Evolutionary conservation across 2,329 filamentous ascomycete species (phyloP), one percentile per base, ranked within the genome.

Genomic region (Cercospora sojina): DNA sequence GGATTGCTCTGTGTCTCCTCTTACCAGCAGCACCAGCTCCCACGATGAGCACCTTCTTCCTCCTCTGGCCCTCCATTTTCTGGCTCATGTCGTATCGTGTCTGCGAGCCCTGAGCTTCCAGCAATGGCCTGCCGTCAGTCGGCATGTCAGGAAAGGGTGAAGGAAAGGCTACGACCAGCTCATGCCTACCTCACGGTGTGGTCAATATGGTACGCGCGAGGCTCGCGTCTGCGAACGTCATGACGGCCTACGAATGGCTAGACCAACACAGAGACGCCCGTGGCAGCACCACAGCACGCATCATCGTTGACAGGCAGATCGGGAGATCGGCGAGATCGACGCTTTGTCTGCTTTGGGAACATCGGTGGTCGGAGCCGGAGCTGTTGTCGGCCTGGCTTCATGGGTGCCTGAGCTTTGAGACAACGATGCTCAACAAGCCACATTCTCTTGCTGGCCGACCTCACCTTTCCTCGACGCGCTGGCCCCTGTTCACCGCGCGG

Each of bases 21-120:
- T 85, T 87, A 76, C 87, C 88, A 53, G 87, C 85, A 41, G 87
- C 87, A 27, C 87, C 88, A 31, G 84, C 87, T 3, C 87, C 87
- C 29, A 90, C 82, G 25, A 90, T 81, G 10, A 86, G 81, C 20
- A 90, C 80, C 70, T 63, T 69, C 70, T 85, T 85, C 64, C 73
- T 79, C 64, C 74, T 74, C 70, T 78, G 76, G n/a, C 71, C 70
- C 66, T 78, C 77, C 71, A 77, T 73, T 10, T 72, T 74, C 60
- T 73, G 73, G 20, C 70, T 72, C 75, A 76, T 79, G 55, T 78
- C 74, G 74, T 76, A 78, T 55, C 76, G 75, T 10, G 74, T 72
- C 67, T 76, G 74, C 41, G 76, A 77, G 67, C 68, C 73, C 62
- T 73, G 65, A 58, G 72, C 70, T 56, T 72, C 55, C 25, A 75